Percentiles rank a stretch among this genome's conserved stretches.
These are phyloP conservation scores for Pelargonium myrrhifolium DNA, from an alignment of 441 rosid species.

Conservation along the genomic window DNA sequence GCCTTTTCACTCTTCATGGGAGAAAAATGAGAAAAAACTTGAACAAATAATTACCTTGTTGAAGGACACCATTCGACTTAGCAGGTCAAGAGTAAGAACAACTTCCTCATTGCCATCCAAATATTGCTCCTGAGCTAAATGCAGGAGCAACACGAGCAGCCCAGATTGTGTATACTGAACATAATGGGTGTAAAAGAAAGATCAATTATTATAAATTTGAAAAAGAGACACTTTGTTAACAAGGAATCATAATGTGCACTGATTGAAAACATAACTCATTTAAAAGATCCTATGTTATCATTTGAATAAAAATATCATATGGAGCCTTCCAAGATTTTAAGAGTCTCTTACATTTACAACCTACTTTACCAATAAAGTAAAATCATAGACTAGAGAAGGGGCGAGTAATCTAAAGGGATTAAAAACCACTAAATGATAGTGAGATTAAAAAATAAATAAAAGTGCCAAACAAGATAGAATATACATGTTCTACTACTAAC, in stretches of 20 bases:
- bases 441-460: too few species aligned
- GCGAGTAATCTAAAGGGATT: not conserved
- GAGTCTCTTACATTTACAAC: not conserved
- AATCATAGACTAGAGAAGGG: not conserved
- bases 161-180: conserved; percentile 72
- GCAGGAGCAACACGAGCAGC: conserved; percentile 63
- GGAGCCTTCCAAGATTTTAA: not conserved
- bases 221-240: not conserved
- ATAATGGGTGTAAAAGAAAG: conserved; percentile 14
- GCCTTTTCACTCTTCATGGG: not conserved
- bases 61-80: conserved; percentile 70
- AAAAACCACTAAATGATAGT: not conserved
- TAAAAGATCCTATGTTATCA: not conserved
- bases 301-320: not conserved
- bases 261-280: not conserved
- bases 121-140: conserved; percentile 58
- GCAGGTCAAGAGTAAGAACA: conserved; percentile 59
- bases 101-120: conserved; percentile 52
- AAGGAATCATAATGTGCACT: conserved; percentile 1
- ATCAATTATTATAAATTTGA: conserved; percentile 10
- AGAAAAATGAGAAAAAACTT: conserved; percentile 2
- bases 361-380: not conserved
- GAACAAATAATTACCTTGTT: conserved; percentile 49
- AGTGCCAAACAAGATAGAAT: too few species aligned
- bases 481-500: not conserved